Evolutionary conservation across 2,329 filamentous ascomycete species (phyloP).

Genomic region (Fusarium nisikadoi): DNA sequence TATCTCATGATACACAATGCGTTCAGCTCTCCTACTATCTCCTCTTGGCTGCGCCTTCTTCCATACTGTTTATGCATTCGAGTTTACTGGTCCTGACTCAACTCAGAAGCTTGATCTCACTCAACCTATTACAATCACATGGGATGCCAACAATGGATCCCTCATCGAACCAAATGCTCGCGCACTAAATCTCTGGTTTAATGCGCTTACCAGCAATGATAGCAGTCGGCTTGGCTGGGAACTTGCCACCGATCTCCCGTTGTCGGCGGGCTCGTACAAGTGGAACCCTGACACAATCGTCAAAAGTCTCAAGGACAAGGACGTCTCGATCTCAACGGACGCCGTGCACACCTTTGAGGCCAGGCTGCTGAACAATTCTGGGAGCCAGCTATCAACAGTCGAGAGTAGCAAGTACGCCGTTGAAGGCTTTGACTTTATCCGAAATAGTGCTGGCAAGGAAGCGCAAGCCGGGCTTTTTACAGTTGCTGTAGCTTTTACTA

Average conservation of each 20-base stretch:
- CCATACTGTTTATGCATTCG: background rate
- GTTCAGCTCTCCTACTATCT: background rate
- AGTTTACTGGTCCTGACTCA: background rate
- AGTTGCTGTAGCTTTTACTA: background rate
- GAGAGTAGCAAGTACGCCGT: background rate
- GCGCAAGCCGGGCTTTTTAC: background rate
- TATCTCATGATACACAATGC: background rate
- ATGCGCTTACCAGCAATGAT: background rate
- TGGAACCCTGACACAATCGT: background rate
- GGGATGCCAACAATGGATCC: background rate
- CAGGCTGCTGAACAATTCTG: background rate
- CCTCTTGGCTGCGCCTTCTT: background rate
- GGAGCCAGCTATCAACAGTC: accelerated
- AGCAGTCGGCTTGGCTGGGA: background rate
- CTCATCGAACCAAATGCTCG: background rate
- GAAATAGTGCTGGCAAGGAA: background rate
- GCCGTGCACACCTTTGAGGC: background rate
- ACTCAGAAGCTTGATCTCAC: background rate
- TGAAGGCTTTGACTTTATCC: background rate
- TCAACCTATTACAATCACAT: background rate
- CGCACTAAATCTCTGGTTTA: background rate
- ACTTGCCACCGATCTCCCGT: background rate
- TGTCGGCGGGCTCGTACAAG: background rate
- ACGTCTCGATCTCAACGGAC: background rate
- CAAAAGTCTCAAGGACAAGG: background rate